These are phyloP conservation scores for Myrica gale DNA, from an alignment of 306 rosid genomes.

Conservation along the genomic window DNA sequence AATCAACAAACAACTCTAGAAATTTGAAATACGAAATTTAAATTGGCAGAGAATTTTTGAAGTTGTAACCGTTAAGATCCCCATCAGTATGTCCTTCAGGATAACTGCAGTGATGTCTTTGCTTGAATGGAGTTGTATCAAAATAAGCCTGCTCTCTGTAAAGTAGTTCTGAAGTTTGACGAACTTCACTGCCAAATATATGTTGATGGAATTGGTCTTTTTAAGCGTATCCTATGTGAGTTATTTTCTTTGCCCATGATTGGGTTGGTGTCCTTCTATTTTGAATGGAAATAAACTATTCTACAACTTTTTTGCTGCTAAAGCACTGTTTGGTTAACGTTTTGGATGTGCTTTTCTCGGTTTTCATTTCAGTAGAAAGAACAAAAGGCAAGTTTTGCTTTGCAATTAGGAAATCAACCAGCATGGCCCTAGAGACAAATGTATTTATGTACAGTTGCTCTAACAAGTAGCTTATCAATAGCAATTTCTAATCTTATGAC, in stretches of 20 bases:
- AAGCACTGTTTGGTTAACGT: neutral
- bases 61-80: no score
- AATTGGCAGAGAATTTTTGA: no score
- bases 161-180: no score
- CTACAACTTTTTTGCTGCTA: neutral
- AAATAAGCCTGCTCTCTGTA: no score
- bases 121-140: neutral
- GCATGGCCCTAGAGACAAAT: neutral
- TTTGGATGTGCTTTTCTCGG: neutral
- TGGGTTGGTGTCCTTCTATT: neutral
- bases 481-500: neutral
- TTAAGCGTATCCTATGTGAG: neutral
- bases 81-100: neutral
- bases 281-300: neutral
- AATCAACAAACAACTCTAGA: no score
- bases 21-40: no score
- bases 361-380: neutral
- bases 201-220: no score
- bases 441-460: neutral
- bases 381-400: neutral
- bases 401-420: neutral
- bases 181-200: no score
- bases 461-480: neutral
- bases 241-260: neutral
- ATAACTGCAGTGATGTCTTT: slow-evolving; percentile 21